These are phyloP conservation scores for Yamadazyma dushanensis DNA, from an alignment of 1,139 yeast genomes.

Conservation along the genomic window DNA sequence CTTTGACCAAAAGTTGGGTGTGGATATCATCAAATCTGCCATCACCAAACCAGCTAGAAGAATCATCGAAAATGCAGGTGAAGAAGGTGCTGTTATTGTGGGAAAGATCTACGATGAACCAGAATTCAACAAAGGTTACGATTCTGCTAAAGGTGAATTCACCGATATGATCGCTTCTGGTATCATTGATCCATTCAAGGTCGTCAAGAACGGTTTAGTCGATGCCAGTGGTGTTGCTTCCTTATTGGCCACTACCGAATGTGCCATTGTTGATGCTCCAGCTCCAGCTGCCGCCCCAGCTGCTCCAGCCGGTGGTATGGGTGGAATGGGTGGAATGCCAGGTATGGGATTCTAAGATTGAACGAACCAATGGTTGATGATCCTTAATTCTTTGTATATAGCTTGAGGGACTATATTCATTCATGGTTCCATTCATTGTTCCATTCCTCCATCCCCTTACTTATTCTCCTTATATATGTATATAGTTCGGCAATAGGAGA, in stretches of 20 bases:
- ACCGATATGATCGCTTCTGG: conserved; percentile 97
- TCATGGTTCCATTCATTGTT: background rate
- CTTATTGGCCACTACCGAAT: conserved; percentile 95
- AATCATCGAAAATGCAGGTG: conserved; percentile 98
- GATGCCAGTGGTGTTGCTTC: conserved; percentile 99
- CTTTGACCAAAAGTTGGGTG: conserved; percentile 98
- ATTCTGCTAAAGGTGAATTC: conserved; percentile 90
- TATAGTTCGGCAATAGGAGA: conserved; percentile 6
- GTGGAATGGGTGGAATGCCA: conserved; percentile 48
- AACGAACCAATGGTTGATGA: no score
- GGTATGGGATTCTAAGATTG: conserved; percentile 25
- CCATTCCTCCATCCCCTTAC: no score
- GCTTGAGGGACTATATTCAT: background rate
- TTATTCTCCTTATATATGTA: conserved; percentile 7
- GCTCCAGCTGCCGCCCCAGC: conserved; percentile 73
- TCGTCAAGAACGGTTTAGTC: conserved; percentile 93
- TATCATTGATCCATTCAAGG: conserved; percentile 99
- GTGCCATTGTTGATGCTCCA: conserved; percentile 97
- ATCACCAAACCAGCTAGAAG: conserved; percentile 96
- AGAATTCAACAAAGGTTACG: conserved; percentile 90
- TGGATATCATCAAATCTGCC: conserved; percentile 91
- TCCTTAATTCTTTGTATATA: conserved; percentile 1
- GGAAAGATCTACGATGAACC: conserved; percentile 90
- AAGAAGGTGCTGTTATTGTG: conserved; percentile 96
- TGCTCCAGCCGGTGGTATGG: conserved; percentile 58